phyloP scores from a whole-genome alignment of 176 grass and related monocot genomes.

The Triticum monococcum region DNA sequence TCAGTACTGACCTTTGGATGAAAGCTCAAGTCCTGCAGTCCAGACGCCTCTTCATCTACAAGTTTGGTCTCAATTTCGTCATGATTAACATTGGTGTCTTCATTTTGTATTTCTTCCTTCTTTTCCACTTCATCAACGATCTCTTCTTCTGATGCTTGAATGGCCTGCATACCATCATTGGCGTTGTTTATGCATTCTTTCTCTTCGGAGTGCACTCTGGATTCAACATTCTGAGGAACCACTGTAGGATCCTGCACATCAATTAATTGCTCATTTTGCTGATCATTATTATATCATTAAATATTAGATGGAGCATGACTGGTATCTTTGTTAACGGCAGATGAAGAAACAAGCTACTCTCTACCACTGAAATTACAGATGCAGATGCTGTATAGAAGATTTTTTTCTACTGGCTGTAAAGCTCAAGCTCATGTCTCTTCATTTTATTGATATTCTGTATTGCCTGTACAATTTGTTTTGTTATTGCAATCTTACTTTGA shows the following conservation, averaged over 20 bases:
- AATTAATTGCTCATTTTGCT: slow-evolving; percentile 21
- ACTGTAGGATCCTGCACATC: slow-evolving; percentile 16
- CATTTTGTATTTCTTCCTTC: slow-evolving; percentile 24
- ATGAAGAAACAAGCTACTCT: slow-evolving; percentile 15
- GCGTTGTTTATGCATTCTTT: slow-evolving; percentile 23
- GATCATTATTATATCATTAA: slow-evolving; percentile 22
- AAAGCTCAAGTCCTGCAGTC: slow-evolving; percentile 19
- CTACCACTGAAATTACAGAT: neutral
- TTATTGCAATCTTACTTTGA: neutral
- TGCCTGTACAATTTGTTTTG: neutral
- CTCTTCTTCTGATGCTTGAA: slow-evolving; percentile 31
- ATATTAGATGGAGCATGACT: slow-evolving; percentile 5
- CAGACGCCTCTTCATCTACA: slow-evolving; percentile 2
- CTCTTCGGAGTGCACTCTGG: neutral
- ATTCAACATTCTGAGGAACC: slow-evolving; percentile 24
- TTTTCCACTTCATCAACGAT: slow-evolving; percentile 2
- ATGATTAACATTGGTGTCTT: slow-evolving; percentile 17
- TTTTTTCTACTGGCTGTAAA: neutral
- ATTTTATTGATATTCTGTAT: slow-evolving; percentile 7
- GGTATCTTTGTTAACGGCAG: neutral
- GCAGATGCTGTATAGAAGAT: neutral
- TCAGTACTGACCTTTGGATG: slow-evolving; percentile 32
- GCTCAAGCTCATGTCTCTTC: slow-evolving; percentile 6
- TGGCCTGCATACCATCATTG: neutral
- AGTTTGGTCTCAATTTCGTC: slow-evolving; percentile 19